Evolutionary conservation across 2,329 filamentous ascomycete genomes (phyloP).

Genomic region (Epichloe aotearoae): DNA sequence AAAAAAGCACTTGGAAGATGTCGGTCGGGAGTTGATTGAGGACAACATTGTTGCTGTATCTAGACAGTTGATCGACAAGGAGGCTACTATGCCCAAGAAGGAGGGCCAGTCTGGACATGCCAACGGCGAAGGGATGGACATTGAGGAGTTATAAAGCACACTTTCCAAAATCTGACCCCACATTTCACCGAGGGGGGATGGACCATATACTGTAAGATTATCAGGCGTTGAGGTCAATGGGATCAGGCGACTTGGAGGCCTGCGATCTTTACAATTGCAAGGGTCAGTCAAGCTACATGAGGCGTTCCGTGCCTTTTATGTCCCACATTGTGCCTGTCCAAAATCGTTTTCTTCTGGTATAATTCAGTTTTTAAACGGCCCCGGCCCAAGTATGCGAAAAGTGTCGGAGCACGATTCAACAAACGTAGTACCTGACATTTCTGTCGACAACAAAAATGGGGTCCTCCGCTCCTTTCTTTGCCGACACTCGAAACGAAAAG

Average conservation of each 20-base stretch:
- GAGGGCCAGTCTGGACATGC: slow-evolving; percentile 37
- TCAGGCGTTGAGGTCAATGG: slow-evolving; percentile 18
- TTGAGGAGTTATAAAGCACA: slow-evolving; percentile 32
- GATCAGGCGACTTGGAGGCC: slow-evolving; percentile 11
- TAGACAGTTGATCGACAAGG: slow-evolving; percentile 98
- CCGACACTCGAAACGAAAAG: too few species aligned
- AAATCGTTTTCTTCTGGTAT: neutral
- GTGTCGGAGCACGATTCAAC: too few species aligned
- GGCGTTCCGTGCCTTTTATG: neutral
- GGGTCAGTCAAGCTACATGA: neutral
- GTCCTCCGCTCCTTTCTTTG: too few species aligned
- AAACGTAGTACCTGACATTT: too few species aligned
- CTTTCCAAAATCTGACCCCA: slow-evolving; percentile 3
- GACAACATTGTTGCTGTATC: slow-evolving; percentile 99
- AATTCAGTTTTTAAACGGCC: too few species aligned
- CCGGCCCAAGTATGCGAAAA: too few species aligned
- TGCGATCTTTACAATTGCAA: neutral
- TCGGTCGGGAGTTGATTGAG: slow-evolving; percentile 92
- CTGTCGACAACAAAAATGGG: too few species aligned
- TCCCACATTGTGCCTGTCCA: neutral
- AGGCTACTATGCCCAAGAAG: slow-evolving; percentile 78
- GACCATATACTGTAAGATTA: slow-evolving; percentile 18
- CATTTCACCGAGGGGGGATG: slow-evolving; percentile 9
- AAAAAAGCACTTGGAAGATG: slow-evolving; percentile 97
- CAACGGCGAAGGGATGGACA: slow-evolving; percentile 55